Base-by-base conservation (phyloP, 208 protist genomes). In the Crithidia brevicula region DNA sequence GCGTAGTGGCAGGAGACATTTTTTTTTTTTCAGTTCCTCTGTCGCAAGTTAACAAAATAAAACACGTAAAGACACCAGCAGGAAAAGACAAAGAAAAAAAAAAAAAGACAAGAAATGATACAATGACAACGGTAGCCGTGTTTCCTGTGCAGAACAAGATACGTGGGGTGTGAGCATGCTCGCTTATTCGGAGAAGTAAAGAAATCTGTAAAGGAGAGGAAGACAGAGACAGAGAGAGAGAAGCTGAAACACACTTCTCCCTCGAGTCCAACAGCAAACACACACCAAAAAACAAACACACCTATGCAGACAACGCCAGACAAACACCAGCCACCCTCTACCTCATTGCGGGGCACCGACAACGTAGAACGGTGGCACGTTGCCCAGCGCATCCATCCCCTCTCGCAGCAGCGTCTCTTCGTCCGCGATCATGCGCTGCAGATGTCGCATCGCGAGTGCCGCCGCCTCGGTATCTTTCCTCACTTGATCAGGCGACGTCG, bases 321-420 rank as follows among this genome's bases (percentile, higher is more conserved):
- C 38, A 20, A 23, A 58, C 11, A 28, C 9, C 27, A 58, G 11
- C 22, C 18, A 28, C 27, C 7, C 5, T 9, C 25, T 13, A 3
- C 10, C 16, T 63, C 6, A 52, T 10, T 63, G 58, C 25, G 7
- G 6, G 4, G 18, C 58, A 16, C 15, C 40, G 10, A 60, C 58
- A 3, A 51, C n/a, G 36, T 80, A 80, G 62, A 62, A 70, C 22
- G 67, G 74, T 30, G 74, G 74, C 1, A 64, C 47, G 0, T 10
- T n/a, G 5, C 20, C 18, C 13, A 62, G 50, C 1, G n/a, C 7
- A 22, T 42, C 47, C 20, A 11, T 51, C 15, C 7, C 16, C 18
- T 70, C 31, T 1, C 9, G 38, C 30, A 80, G 67, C n/a, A 80
- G 31, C 2, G 4, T 25, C 49, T 64, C 36, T 50, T 74, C 74